Evolutionary conservation across 306 rosid species (phyloP).

Genomic region (Casuarina cunninghamiana): DNA sequence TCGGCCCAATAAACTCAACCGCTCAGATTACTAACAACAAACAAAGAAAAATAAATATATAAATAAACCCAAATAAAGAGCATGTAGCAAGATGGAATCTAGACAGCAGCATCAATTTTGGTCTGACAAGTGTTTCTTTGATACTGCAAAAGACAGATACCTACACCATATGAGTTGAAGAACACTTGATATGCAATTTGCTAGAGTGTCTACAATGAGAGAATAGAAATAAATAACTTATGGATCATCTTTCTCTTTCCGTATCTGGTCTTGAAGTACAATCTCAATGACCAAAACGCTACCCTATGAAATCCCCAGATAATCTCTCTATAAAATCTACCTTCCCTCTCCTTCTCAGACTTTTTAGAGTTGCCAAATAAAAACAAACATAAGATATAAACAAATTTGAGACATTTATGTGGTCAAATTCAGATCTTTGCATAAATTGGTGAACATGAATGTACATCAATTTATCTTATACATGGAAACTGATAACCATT

Average conservation of each 20-base stretch:
- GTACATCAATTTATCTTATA: background rate
- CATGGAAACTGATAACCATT: background rate
- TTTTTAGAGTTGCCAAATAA: background rate
- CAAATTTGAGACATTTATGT: background rate
- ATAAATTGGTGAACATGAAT: background rate
- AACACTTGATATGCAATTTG: background rate
- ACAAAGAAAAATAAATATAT: background rate
- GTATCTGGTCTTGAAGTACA: background rate
- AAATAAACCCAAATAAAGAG: background rate
- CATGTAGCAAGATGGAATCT: background rate
- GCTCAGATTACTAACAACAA: too few species aligned
- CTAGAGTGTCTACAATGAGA: background rate
- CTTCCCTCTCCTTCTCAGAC: background rate
- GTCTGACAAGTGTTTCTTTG: background rate
- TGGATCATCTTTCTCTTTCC: background rate
- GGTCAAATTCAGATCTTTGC: background rate
- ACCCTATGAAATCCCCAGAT: background rate
- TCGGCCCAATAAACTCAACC: background rate
- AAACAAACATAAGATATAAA: background rate
- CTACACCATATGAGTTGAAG: background rate
- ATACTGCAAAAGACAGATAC: slow-evolving; percentile 3
- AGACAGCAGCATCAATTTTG: background rate
- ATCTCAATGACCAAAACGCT: background rate
- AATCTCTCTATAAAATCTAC: background rate
- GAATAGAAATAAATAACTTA: background rate